Evolutionary conservation across 257 asterid species (phyloP).

Genomic region (Fraxinus anomala): DNA sequence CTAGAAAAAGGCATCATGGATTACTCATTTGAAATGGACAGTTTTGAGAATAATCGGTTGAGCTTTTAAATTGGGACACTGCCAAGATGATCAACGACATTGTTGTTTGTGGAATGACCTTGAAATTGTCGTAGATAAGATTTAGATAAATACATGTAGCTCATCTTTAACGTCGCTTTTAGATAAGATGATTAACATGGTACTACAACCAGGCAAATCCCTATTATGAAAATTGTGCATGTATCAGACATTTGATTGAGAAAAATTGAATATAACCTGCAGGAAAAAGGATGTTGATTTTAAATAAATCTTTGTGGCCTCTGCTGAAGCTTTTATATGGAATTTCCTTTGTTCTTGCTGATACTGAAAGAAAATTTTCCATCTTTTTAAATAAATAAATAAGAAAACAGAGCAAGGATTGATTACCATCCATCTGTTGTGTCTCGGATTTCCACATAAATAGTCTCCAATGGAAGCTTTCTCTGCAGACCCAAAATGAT

Average conservation of each 20-base stretch:
- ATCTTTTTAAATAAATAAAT: not conserved
- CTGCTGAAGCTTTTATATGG: not conserved
- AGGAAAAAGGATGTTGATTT: too few relatives aligned
- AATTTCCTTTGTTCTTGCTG: not conserved
- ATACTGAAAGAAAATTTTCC: not conserved
- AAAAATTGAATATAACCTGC: too few relatives aligned
- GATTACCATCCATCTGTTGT: constrained; percentile 80
- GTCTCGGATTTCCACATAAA: constrained; percentile 63
- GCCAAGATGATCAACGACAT: not conserved
- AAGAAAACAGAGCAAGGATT: not conserved
- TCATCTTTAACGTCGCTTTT: not conserved
- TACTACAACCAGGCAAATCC: not conserved
- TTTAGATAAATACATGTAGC: not conserved
- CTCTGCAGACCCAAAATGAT: constrained; percentile 55
- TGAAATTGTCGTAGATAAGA: not conserved
- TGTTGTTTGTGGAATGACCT: not conserved
- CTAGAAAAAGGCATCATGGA: not conserved
- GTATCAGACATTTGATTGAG: too few relatives aligned
- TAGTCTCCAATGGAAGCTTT: constrained; percentile 83
- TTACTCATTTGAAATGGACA: not conserved
- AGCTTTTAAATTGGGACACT: not conserved
- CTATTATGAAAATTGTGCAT: too few relatives aligned
- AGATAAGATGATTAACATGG: not conserved
- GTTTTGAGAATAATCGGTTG: not conserved
- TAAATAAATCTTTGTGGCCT: not conserved